Evolutionary conservation across 441 rosid genomes (phyloP).

Genomic region (Brassica balearica): DNA sequence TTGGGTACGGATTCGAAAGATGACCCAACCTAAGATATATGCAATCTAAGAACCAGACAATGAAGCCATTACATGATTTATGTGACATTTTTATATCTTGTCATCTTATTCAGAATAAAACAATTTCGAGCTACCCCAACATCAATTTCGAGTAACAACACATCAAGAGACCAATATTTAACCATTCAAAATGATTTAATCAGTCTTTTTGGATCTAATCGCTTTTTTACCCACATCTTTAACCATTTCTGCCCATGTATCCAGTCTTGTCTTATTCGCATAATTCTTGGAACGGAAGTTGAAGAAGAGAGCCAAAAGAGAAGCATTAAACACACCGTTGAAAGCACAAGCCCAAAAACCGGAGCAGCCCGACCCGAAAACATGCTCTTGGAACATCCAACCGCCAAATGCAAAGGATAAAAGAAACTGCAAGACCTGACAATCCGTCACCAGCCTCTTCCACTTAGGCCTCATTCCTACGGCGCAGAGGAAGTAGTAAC

Average conservation of each 20-base stretch:
- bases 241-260: not conserved
- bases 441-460: conserved; percentile 72
- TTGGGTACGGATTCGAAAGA: no score
- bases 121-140: not conserved
- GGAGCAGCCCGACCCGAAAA: conserved; percentile 60
- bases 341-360: conserved; percentile 66
- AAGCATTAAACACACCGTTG: conserved; percentile 44
- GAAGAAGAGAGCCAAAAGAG: conserved; percentile 57
- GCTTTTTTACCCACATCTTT: not conserved
- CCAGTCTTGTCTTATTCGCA: conserved; percentile 2
- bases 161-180: not conserved
- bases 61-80: not conserved
- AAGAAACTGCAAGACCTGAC: conserved; percentile 66
- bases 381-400: conserved; percentile 53
- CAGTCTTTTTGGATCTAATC: conserved; percentile 9
- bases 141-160: not conserved
- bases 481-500: conserved; percentile 57
- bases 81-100: not conserved
- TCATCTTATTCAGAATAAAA: not conserved
- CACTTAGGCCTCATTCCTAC: conserved; percentile 64
- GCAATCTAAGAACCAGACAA: not conserved
- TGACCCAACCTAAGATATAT: not conserved
- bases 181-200: not conserved
- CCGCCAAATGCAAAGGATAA: conserved; percentile 52
- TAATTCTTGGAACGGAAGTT: conserved; percentile 62